Evolutionary conservation across 2,329 filamentous ascomycete genomes (phyloP), one percentile per base, ranked within the genome.

Genomic region (Leptographium flavum): DNA sequence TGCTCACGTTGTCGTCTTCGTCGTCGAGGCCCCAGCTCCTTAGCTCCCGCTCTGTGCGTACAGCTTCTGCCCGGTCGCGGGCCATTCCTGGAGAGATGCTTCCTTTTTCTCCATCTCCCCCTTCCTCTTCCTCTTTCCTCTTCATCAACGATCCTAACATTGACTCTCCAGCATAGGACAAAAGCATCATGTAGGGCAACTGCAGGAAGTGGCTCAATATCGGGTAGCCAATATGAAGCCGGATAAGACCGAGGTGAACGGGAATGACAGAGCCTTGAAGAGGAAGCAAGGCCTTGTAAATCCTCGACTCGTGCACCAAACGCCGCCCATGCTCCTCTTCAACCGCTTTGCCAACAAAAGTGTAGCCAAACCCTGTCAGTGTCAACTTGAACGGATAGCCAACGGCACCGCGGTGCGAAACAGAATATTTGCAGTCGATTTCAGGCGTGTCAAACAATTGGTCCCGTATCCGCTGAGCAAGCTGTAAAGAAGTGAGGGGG

Each of bases 331-430:
- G 22, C 39, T 32, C 31, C 9, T 43, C 32, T 30, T 32, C n/a
- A 4, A 49, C 48, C 9, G 43, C 48, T 49, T n/a, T n/a, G n/a
- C n/a, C n/a, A n/a, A n/a, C n/a, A n/a, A n/a, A n/a, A n/a, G n/a
- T n/a, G n/a, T n/a, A 47, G 22, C 47, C 47, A 28, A 42, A 49
- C 1, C 47, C 47, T 9, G 45, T 45, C 23, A 49, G 27, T 7
- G 48, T 49, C 31, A 49, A 31, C 19, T 49, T 45, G 33, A 49
- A 47, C 23, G 46, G 45, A 17, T 28, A 45, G 37, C 48, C 48
- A n/a, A 49, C 39, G 40, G 48, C 43, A 30, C 48, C 48, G 21
- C 40, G 10, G 22, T 43, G 32, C n/a, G 40, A 42, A 14, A 44
- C 5, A 31, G 38, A 31, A 40, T 19, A 47, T n/a, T 39, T 10